Conservation (phyloP, 257 asterid genomes). For the Linderniella brevidens region DNA sequence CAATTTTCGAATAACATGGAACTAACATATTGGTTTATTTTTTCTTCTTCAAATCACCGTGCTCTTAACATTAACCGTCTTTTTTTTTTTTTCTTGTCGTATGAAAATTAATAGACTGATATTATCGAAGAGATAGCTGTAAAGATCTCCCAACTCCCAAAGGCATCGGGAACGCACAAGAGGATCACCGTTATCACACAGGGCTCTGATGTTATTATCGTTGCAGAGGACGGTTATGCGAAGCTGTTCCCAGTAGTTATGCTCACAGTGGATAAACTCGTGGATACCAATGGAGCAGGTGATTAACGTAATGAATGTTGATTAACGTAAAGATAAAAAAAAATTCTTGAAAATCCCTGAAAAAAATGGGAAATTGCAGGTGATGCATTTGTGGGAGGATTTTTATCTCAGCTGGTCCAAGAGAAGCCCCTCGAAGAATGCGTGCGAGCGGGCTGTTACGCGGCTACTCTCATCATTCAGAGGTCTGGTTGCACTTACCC, state of each 20-base stretch:
- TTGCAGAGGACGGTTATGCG: conserved; percentile 89
- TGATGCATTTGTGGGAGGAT: conserved; percentile 83
- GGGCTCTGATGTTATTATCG: conserved; percentile 86
- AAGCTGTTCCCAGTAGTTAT: conserved; percentile 48
- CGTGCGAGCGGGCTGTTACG: conserved; percentile 61
- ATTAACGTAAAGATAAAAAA: no score
- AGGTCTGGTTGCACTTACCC: conserved; percentile 89
- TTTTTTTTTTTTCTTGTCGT: conserved; percentile 1
- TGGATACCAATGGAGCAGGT: conserved; percentile 98
- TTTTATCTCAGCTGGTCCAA: conserved; percentile 55
- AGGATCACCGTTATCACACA: conserved; percentile 81
- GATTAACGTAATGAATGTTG: no score
- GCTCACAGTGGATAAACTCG: conserved; percentile 75
- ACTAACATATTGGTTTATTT: no score
- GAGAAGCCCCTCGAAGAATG: conserved; percentile 53
- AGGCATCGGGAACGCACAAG: conserved; percentile 72
- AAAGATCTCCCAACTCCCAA: conserved; percentile 79
- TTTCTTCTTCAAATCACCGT: not conserved
- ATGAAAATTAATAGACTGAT: conserved; percentile 39
- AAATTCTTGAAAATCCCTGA: no score
- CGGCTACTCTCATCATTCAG: conserved; percentile 69
- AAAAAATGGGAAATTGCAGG: conserved; percentile 20
- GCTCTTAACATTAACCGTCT: not conserved
- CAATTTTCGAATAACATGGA: conserved; percentile 2
- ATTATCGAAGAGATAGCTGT: conserved; percentile 79